Conservation (phyloP, 495 filamentous ascomycete genomes). For the Hypoxylon perforatum region DNA sequence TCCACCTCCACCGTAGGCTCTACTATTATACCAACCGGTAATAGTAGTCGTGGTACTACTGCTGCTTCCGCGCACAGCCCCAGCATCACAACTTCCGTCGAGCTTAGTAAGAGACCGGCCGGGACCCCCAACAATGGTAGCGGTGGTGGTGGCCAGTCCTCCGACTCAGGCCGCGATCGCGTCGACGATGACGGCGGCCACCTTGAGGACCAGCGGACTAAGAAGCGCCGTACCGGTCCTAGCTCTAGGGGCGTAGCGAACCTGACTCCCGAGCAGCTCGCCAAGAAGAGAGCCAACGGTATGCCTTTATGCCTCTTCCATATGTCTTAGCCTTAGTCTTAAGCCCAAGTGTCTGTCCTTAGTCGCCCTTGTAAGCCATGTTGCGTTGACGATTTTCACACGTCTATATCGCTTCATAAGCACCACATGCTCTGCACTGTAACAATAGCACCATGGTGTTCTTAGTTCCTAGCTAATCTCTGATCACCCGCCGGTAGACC, state of each 20-base stretch:
- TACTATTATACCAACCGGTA: too few species aligned
- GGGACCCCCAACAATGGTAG: background rate
- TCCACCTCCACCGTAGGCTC: conserved; percentile 1
- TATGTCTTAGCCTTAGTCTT: conserved; percentile 1
- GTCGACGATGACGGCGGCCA: background rate
- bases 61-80: background rate
- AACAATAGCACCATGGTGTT: background rate
- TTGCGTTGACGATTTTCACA: conserved; percentile 10
- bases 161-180: conserved; percentile 30
- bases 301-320: conserved; percentile 14
- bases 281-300: conserved; percentile 83
- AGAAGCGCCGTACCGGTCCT: conserved; percentile 52
- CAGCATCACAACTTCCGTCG: conserved; percentile 13
- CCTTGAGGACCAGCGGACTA: conserved; percentile 43
- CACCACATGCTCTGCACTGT: background rate
- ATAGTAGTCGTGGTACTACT: conserved; percentile 7
- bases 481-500: conserved; percentile 54
- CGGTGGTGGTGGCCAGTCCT: conserved; percentile 14
- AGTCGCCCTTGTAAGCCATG: conserved; percentile 15
- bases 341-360: conserved; percentile 1
- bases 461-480: conserved; percentile 10
- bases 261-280: conserved; percentile 75
- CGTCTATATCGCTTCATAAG: background rate
- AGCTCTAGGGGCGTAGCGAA: conserved; percentile 72
- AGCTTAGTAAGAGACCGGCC: conserved; percentile 10